Base-by-base conservation (phyloP, 148 eudicot genomes). In the Cornus controversa region DNA sequence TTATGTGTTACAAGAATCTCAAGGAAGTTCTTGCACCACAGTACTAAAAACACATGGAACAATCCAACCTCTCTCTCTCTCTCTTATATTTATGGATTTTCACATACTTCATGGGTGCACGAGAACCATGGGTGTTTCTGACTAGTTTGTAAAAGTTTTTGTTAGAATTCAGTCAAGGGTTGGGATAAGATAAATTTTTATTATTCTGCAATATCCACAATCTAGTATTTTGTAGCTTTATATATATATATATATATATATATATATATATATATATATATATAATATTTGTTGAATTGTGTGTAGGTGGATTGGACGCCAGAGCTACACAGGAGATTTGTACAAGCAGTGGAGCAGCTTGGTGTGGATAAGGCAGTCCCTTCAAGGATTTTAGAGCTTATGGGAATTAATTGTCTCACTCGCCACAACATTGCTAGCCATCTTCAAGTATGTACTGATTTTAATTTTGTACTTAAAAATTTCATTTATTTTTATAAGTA, bases 361-460 rank as follows among this genome's bases (percentile, higher is more conserved):
- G 99, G 99, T 9, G 93, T 96, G 40, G 99, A 96, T 82, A 96
- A 96, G 90, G 99, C 99, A 18, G 99, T 96, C 63, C 99, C 99
- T 83, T 96, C 99, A 14, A 88, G 94, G 66, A 96, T 96, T 70
- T 79, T 96, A 62, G 99, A 93, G 88, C 92, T 96, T 57, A 96
- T 96, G 99, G 98, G 94, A 15, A 96, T 91, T 28, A 90, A 93
- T 72, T 89, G 94, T 84, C 98, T 96, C 79, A 96, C 98, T 85
- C 93, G 99, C 70, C 99, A 96, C 78, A 96, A 96, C 85, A 89
- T 96, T 71, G 99, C 99, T 2, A 96, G 99, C 85, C 99, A 96
- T 86, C 50, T 42, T 42, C 50, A 42, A 42, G 50, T 42, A 42
- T 10, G 11, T 42, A 2, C 50, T 42, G 1, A 1, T 42, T 42